Base-by-base conservation (phyloP, 192 early-diverging fungal species). In the Obelidium mucronatum region DNA sequence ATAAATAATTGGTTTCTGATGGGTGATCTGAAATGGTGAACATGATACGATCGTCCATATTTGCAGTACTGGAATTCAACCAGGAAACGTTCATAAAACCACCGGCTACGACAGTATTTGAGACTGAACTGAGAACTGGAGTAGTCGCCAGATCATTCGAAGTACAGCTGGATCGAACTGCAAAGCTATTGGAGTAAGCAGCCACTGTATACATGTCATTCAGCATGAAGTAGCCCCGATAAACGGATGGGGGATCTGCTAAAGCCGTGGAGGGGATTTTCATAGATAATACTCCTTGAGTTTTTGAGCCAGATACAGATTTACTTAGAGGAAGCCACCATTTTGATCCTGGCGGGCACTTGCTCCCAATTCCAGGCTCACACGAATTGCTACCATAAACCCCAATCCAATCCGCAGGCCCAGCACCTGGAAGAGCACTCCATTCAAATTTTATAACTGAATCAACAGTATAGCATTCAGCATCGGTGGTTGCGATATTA, bases 61-160 rank as follows among this genome's bases (percentile, higher is more conserved):
- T 31, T 22, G 40, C 6, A 1, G 66, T 3, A 4, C n/a, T 51
- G 26, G 30, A 39, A 5, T 30, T 30, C 6, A n/a, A 51, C 66
- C 66, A 67, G 22, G 42, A 51, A 51, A 67, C 6, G 22, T 1
- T 67, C 40, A 67, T 6, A 30, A 51, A 67, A 13, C 66, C 66
- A 5, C 66, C 66, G 30, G 66, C 66, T 28, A 34, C 33, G 22
- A 67, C 36, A 33, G 2, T 31, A 26, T 39, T 24, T 11, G 24
- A 15, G 1, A n/a, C 13, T 2, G 66, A 6, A 19, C 11, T 13
- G 37, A 65, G 63, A 4, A 26, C 39, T 24, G 37, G 63, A 2
- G 31, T 11, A 40, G 63, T 24, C 11, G 56, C 17, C n/a, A 8
- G 19, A 35, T 15, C 22, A 39, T 36, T 37, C 2, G 31, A 1